These are phyloP conservation scores for Oryza glumipatula DNA, from an alignment of 176 grass and related monocot species.

Conservation along the genomic window DNA sequence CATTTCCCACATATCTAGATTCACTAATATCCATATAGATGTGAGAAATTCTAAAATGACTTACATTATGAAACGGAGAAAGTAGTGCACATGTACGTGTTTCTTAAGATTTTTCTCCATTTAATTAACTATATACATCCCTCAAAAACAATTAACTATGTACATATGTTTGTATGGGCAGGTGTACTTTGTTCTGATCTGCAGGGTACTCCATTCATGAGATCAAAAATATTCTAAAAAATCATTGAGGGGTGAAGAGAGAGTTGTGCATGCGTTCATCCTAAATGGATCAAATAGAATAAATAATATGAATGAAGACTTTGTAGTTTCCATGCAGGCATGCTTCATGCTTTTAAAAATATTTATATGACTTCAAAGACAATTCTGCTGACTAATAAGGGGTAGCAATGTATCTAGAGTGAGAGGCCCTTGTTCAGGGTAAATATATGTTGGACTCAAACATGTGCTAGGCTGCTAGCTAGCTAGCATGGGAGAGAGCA, in stretches of 20 bases:
- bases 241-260: neutral
- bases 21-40: too few relatives aligned
- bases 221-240: neutral
- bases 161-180: conserved; percentile 20
- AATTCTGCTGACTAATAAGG: neutral
- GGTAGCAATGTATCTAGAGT: neutral
- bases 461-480: neutral
- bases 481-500: neutral
- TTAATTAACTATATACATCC: conserved; percentile 4
- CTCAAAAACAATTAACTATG: neutral
- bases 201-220: conserved; percentile 13
- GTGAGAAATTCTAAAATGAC: too few relatives aligned
- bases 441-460: conserved; percentile 4
- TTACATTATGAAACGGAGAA: too few relatives aligned
- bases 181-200: neutral
- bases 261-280: neutral
- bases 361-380: neutral
- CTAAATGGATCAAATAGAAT: neutral
- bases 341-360: neutral
- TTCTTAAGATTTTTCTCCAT: neutral
- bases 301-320: neutral
- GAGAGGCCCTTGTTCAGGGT: neutral
- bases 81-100: neutral
- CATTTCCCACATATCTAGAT: too few relatives aligned
- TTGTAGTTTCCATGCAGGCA: neutral